These are phyloP conservation scores for Stemphylium vesicarium DNA, from an alignment of 2,329 filamentous ascomycete species.

Conservation along the genomic window DNA sequence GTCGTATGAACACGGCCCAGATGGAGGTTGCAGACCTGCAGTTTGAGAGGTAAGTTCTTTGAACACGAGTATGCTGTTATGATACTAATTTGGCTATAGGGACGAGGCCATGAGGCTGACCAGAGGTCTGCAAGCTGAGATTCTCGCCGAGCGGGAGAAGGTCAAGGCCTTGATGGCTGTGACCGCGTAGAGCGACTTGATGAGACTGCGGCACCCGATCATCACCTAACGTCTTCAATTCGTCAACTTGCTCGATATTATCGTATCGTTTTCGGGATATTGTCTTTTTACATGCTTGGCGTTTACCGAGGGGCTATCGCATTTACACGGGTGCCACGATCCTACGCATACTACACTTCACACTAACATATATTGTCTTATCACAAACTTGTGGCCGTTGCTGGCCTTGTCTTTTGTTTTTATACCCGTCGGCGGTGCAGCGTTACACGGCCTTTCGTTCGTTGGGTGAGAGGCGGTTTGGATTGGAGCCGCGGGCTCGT, in stretches of 20 bases:
- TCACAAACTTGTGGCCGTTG: conserved; percentile 2
- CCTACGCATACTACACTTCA: conserved; percentile 24
- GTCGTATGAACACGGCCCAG: conserved; percentile 81
- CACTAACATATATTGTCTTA: conserved; percentile 20
- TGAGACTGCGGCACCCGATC: conserved; percentile 24
- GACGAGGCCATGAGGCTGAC: conserved; percentile 78
- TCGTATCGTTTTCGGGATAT: conserved; percentile 11
- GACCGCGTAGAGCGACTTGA: conserved; percentile 20
- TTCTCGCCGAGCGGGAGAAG: conserved; percentile 68
- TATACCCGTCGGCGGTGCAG: conserved; percentile 12
- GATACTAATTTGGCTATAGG: conserved; percentile 44
- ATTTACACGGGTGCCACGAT: conserved; percentile 29
- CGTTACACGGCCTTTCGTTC: conserved; percentile 1
- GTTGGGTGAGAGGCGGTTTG: background rate
- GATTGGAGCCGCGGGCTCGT: conserved; percentile 13
- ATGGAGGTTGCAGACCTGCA: conserved; percentile 83
- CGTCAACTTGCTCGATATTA: conserved; percentile 5
- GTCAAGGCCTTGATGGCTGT: conserved; percentile 58
- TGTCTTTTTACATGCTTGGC: conserved; percentile 12
- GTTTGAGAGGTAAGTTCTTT: conserved; percentile 61
- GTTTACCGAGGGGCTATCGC: conserved; percentile 15
- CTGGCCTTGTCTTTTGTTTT: background rate
- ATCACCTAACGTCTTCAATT: conserved; percentile 21
- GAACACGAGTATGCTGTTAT: conserved; percentile 13
- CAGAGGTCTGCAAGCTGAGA: conserved; percentile 69